Percentiles rank a stretch among this genome's conserved stretches.
Conservation (phyloP, 2,329 filamentous ascomycete species). For the Talaromyces marneffei region DNA sequence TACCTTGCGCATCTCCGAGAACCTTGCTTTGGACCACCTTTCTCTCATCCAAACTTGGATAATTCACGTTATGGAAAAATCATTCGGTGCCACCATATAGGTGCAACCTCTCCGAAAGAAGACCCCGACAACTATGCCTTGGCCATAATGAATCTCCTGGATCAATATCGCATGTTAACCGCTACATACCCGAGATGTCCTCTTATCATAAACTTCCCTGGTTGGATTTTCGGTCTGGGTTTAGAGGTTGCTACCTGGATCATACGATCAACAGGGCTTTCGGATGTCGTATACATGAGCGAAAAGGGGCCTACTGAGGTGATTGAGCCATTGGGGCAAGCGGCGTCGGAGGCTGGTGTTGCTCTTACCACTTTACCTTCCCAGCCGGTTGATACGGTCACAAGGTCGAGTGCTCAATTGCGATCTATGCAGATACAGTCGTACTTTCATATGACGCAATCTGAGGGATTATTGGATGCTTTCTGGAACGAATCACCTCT, state of each 20-base stretch:
- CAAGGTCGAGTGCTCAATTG: constrained; percentile 47
- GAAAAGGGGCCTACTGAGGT: constrained; percentile 43
- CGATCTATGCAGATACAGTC: constrained; percentile 56
- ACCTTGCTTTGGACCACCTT: constrained; percentile 52
- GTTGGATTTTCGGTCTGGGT: constrained; percentile 51
- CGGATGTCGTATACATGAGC: constrained; percentile 51
- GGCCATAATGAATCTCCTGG: constrained; percentile 49
- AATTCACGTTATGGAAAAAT: constrained; percentile 32
- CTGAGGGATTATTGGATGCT: constrained; percentile 23
- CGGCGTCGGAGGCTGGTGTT: constrained; percentile 32
- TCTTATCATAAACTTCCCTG: constrained; percentile 53
- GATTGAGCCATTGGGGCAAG: constrained; percentile 36
- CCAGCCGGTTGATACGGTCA: constrained; percentile 39
- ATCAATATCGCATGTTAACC: constrained; percentile 41
- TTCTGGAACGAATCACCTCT: constrained; percentile 46
- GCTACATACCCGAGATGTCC: constrained; percentile 40
- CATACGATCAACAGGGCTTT: constrained; percentile 42
- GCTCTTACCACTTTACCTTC: constrained; percentile 44
- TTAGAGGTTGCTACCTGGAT: constrained; percentile 46
- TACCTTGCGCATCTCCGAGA: constrained; percentile 50
- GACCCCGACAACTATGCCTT: constrained; percentile 52
- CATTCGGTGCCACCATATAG: constrained; percentile 50
- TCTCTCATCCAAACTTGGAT: constrained; percentile 45
- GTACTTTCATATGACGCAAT: constrained; percentile 50
- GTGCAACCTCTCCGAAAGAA: constrained; percentile 49